phyloP scores from a whole-genome alignment of 768 basidiomycete species.

The Boletus reticuloceps region DNA sequence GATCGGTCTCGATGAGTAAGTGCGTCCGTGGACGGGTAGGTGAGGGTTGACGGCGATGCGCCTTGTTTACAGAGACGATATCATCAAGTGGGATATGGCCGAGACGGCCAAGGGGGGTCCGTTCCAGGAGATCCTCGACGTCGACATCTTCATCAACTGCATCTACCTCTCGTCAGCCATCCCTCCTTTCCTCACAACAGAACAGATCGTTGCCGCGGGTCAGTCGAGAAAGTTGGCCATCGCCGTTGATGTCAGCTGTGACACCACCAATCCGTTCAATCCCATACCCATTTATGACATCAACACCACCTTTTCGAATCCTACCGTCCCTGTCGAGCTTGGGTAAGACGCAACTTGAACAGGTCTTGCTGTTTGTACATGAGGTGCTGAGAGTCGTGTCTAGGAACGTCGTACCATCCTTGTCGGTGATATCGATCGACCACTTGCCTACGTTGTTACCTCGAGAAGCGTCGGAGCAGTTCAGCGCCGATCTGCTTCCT shows the following conservation, averaged over 20 bases:
- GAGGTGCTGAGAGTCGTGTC: constrained; percentile 7
- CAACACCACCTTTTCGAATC: constrained; percentile 92
- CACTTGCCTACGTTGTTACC: constrained; percentile 95
- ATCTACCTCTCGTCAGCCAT: constrained; percentile 91
- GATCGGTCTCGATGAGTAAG: constrained; percentile 92
- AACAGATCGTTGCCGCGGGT: constrained; percentile 73
- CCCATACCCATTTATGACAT: constrained; percentile 93
- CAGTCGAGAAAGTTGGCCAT: constrained; percentile 64
- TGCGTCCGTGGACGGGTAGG: constrained; percentile 9
- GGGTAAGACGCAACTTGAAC: constrained; percentile 49
- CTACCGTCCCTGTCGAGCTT: constrained; percentile 84
- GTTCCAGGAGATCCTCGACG: constrained; percentile 91
- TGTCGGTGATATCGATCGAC: constrained; percentile 94
- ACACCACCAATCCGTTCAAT: constrained; percentile 98
- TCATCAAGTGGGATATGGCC: constrained; percentile 95
- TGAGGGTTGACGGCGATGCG: not conserved
- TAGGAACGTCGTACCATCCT: constrained; percentile 60
- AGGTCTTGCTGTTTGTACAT: not conserved
- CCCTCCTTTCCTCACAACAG: constrained; percentile 75
- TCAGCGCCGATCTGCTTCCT: constrained; percentile 83
- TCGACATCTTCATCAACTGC: constrained; percentile 98
- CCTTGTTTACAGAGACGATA: constrained; percentile 64
- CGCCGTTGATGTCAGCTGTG: constrained; percentile 97
- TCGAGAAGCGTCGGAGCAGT: constrained; percentile 95
- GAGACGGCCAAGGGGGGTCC: constrained; percentile 98